Evolutionary conservation across 495 filamentous ascomycete genomes (phyloP), one percentile per base, ranked within the genome.

Genomic region (Penicillium ochrochloron): DNA sequence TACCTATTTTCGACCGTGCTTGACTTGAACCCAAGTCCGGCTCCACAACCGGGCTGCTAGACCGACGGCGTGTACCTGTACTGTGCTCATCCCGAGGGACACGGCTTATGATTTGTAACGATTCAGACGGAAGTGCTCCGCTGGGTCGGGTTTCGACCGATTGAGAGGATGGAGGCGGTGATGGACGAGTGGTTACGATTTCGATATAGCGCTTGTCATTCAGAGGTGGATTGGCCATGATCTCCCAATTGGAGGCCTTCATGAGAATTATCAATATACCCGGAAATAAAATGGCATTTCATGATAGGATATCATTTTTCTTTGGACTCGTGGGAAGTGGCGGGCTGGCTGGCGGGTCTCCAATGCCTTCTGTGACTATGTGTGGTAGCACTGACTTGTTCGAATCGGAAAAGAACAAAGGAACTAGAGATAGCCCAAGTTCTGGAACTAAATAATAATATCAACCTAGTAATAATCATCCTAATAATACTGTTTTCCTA

Each of bases 1-100:
- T n/a, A 9, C 10, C 27, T 6, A n/a, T 19, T 66, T 29, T 42
- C 62, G 52, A 35, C 66, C 34, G 31, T 39, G 42, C 53, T 68
- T 53, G 55, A 63, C 19, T 37, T 46, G 21, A 34, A 53, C 23
- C 59, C 48, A 50, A 62, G 61, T 39, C 33, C 46, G 37, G 59
- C 62, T 64, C 68, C 65, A 52, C 48, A 63, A 39, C 66, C 69
- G 50, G 71, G 54, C 65, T 67, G 41, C 53, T 53, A 50, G 48
- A 62, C 66, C 64, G 51, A 73, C 62, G 69, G 62, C 69, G 67
- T 70, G 59, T 58, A 58, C 51, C 41, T 59, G 39, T 42, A 3
- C 9, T 21, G 17, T 56, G 31, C 6, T 25, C 9, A 17, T n/a
- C 5, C 25, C 5, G 25, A 52, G 53, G 9, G 19, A 37, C 10